Evolutionary conservation across 148 eudicot species (phyloP).

Genomic region (Rheum nobile): DNA sequence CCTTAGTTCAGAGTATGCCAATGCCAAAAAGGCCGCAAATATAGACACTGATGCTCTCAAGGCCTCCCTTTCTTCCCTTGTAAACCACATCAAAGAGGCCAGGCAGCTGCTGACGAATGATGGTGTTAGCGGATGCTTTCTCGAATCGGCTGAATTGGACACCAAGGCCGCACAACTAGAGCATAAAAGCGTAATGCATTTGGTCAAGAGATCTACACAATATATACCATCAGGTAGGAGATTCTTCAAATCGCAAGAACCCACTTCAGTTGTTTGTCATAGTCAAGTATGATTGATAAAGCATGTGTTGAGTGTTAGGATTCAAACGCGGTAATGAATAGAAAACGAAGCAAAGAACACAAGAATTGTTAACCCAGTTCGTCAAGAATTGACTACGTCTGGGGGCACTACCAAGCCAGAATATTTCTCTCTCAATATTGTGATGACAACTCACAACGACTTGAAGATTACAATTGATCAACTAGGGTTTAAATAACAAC

Average conservation of each 20-base stretch:
- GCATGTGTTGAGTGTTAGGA: too few relatives aligned
- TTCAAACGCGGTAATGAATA: too few relatives aligned
- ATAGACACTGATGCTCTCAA: slow-evolving; percentile 29
- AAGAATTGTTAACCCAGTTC: too few relatives aligned
- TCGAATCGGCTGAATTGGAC: too few relatives aligned
- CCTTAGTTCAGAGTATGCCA: slow-evolving; percentile 19
- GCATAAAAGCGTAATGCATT: slow-evolving; percentile 22
- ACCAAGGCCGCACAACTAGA: slow-evolving; percentile 37
- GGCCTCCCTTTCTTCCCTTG: slow-evolving; percentile 13
- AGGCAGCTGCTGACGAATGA: slow-evolving; percentile 1
- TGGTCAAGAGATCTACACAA: too few relatives aligned
- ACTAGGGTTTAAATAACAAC: too few relatives aligned
- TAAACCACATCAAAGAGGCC: slow-evolving; percentile 20
- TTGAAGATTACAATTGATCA: too few relatives aligned
- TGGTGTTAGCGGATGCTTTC: slow-evolving; percentile 22
- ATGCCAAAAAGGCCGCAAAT: slow-evolving; percentile 36
- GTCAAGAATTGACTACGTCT: too few relatives aligned
- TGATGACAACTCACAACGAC: too few relatives aligned
- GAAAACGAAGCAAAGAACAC: too few relatives aligned
- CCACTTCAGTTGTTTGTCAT: background rate
- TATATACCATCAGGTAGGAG: background rate
- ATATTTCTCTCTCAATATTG: too few relatives aligned
- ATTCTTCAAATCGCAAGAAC: background rate
- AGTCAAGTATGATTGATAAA: background rate
- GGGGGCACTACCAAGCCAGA: too few relatives aligned